Evolutionary conservation across 2,329 filamentous ascomycete species (phyloP).

Genomic region (Pseudopithomyces chartarum): DNA sequence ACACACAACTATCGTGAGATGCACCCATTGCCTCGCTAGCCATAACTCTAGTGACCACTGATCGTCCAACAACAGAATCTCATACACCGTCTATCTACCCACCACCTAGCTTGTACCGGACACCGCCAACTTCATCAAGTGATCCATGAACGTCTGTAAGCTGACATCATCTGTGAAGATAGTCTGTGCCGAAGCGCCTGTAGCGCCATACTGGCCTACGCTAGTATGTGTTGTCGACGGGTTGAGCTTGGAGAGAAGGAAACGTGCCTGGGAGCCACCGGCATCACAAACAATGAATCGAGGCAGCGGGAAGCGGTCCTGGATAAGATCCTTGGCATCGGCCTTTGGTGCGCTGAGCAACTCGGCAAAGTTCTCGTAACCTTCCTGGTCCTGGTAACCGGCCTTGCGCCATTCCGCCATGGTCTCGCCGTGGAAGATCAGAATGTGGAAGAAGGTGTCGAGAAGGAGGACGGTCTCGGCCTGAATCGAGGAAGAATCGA

Average conservation of each 20-base stretch:
- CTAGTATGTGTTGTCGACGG: conserved; percentile 94
- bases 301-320: conserved; percentile 95
- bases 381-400: conserved; percentile 96
- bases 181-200: conserved; percentile 88
- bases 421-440: conserved; percentile 98
- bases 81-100: not conserved
- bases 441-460: conserved; percentile 98
- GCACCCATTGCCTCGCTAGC: not conserved
- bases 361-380: conserved; percentile 92
- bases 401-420: conserved; percentile 98
- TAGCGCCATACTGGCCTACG: conserved; percentile 83
- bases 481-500: conserved; percentile 96
- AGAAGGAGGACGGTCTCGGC: conserved; percentile 90
- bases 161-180: conserved; percentile 99
- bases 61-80: not conserved
- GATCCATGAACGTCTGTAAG: conserved; percentile 98
- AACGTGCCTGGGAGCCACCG: conserved; percentile 96
- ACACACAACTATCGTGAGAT: not conserved
- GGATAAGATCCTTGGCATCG: conserved; percentile 95
- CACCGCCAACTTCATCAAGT: conserved; percentile 83
- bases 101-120: conserved; percentile 38
- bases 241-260: conserved; percentile 95
- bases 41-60: not conserved
- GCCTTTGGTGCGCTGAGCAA: conserved; percentile 94
- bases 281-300: conserved; percentile 98